Evolutionary conservation across 805 yeast species (phyloP), one percentile per base, ranked within the genome.

Genomic region (Brettanomyces custersianus): DNA sequence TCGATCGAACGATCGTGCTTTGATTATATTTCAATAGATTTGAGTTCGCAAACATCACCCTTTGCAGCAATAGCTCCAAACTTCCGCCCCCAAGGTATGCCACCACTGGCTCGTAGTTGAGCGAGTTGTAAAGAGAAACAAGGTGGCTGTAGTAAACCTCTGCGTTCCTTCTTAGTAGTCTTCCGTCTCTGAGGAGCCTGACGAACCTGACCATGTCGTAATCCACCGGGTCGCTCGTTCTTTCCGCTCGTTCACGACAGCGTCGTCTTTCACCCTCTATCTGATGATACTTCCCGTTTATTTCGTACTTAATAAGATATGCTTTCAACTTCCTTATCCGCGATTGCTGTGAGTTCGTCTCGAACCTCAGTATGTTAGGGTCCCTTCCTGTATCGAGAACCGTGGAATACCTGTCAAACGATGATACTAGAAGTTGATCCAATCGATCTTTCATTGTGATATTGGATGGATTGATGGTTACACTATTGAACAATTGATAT

Each of bases 1-100:
- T 5, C 5, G 2, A 12, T n/a, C 22, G 16, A 12, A 17, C 35
- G 7, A 12, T 13, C 24, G 24, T n/a, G 7, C n/a, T 12, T 15
- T 21, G 10, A 12, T 4, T 13, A 15, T 10, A 17, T 11, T n/a
- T 20, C 7, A 27, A 12, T 20, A 19, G 9, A 17, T 31, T 20
- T 20, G 9, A 19, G 13, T 20, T 11, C 15, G 31, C 31, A 17
- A n/a, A 25, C 20, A 26, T 20, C 18, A 33, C 4, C 23, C 36
- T 25, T 7, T 15, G 24, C 20, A 33, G 22, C 9, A 33, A 15
- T 9, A 33, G 22, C 15, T 33, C 36, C 9, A 33, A 20, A 22
- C 26, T 31, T 8, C 7, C 13, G n/a, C 28, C 17, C 23, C 11
- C 10, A 12, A 33, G 20, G 20, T 27, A 26, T 12, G 23, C 30